Percentiles rank a stretch among this genome's conserved stretches.
phyloP scores from a whole-genome alignment of 257 asterid genomes.

The Penstemon newberryi region DNA sequence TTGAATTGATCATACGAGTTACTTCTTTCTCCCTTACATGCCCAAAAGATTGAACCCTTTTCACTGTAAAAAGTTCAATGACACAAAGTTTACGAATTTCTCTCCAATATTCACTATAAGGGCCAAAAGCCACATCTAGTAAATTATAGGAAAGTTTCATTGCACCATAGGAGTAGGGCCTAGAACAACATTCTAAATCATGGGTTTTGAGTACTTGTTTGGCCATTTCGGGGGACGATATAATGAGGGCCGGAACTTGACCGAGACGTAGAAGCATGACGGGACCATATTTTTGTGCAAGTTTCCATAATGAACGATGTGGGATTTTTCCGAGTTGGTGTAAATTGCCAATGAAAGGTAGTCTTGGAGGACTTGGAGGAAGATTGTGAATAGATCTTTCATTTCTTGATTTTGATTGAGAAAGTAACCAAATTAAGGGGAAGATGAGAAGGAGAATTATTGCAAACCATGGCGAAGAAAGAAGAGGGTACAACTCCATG shows the following conservation, averaged over 20 bases:
- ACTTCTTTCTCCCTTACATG: conserved; percentile 11
- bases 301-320: conserved; percentile 5
- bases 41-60: conserved; percentile 16
- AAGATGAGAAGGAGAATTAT: background rate
- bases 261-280: conserved; percentile 6
- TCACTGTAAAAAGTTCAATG: background rate
- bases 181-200: conserved; percentile 10
- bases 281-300: conserved; percentile 7
- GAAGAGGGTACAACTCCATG: conserved; percentile 7
- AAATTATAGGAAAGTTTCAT: conserved; percentile 11
- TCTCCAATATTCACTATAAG: conserved; percentile 6
- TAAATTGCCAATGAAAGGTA: conserved; percentile 9
- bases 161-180: conserved; percentile 10
- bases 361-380: conserved; percentile 5
- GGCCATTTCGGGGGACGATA: conserved; percentile 4
- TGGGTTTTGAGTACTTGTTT: conserved; percentile 8
- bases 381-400: background rate
- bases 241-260: background rate
- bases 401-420: background rate
- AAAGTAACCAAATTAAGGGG: background rate
- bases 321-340: conserved; percentile 14
- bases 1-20: background rate
- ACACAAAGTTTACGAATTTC: background rate
- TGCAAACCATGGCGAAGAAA: background rate
- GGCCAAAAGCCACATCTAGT: conserved; percentile 10